These are phyloP conservation scores for Volvox africanus DNA, from an alignment of 139 green algal species.

Conservation along the genomic window DNA sequence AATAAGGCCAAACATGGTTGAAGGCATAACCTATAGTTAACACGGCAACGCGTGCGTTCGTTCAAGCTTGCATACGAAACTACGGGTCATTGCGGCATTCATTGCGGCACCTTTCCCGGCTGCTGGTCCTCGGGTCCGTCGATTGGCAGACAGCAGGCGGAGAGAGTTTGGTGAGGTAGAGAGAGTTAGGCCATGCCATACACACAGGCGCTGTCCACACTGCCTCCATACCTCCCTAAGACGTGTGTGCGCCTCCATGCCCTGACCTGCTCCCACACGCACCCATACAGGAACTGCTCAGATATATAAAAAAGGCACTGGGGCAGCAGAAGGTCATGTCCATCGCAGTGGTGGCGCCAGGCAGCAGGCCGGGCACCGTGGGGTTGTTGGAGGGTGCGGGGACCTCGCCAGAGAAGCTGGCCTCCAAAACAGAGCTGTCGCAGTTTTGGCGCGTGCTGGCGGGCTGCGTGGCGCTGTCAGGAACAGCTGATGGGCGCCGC, in stretches of 20 bases:
- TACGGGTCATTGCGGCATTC: too few relatives aligned
- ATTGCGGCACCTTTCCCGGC: too few relatives aligned
- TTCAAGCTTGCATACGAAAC: too few relatives aligned
- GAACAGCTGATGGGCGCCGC: conserved; percentile 45
- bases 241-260: too few relatives aligned
- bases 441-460: conserved; percentile 66
- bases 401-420: conserved; percentile 57
- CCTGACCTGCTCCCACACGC: neutral
- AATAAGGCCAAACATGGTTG: too few relatives aligned
- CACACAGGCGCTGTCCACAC: neutral
- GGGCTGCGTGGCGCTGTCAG: conserved; percentile 52
- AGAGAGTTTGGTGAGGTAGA: too few relatives aligned
- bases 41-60: too few relatives aligned
- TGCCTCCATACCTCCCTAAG: too few relatives aligned
- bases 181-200: too few relatives aligned
- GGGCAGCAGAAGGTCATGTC: conserved; percentile 49
- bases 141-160: too few relatives aligned
- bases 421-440: conserved; percentile 47
- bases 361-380: conserved; percentile 52
- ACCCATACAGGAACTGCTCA: conserved; percentile 29
- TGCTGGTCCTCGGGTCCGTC: too few relatives aligned
- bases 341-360: conserved; percentile 60
- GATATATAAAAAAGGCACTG: conserved; percentile 55
- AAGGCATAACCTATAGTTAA: too few relatives aligned
- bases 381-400: conserved; percentile 36